Percentiles rank a stretch among this genome's conserved stretches.
phyloP scores from a whole-genome alignment of 23 red algal genomes.

The Gracilaria domingensis region DNA sequence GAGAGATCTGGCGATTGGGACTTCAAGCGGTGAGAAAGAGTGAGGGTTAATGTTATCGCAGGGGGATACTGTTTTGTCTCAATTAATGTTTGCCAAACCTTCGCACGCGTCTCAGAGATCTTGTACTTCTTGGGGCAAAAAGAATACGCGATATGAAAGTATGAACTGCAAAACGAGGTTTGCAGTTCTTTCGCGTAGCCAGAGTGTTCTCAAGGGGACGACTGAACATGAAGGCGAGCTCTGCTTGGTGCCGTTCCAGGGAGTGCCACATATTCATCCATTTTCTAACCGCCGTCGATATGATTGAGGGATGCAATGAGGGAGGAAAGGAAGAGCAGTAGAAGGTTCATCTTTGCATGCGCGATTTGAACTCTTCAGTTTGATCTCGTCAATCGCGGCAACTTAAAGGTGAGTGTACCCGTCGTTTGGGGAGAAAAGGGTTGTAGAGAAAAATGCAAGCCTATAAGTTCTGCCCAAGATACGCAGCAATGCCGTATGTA shows the following conservation, averaged over 20 bases:
- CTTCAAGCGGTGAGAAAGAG: not conserved
- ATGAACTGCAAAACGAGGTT: no score
- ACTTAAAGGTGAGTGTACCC: not conserved
- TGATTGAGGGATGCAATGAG: not conserved
- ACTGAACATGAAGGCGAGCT: not conserved
- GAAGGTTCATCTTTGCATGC: not conserved
- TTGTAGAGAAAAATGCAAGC: not conserved
- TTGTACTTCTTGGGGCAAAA: no score
- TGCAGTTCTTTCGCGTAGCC: not conserved
- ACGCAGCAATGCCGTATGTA: not conserved
- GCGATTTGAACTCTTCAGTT: not conserved
- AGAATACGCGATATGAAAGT: no score
- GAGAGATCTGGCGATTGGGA: conserved; percentile 4
- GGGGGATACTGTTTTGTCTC: not conserved
- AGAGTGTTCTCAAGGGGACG: not conserved
- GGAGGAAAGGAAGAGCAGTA: not conserved
- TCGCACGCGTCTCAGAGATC: not conserved
- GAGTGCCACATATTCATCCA: not conserved
- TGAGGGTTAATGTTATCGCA: not conserved
- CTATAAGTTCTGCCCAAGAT: not conserved
- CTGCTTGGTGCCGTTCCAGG: not conserved
- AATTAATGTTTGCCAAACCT: not conserved
- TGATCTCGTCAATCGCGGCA: not conserved
- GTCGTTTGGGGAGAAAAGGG: not conserved
- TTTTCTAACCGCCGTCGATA: not conserved